Percentiles rank a stretch among this genome's conserved stretches.
Conservation (phyloP, 139 green algal genomes). For the Volvox africanus region DNA sequence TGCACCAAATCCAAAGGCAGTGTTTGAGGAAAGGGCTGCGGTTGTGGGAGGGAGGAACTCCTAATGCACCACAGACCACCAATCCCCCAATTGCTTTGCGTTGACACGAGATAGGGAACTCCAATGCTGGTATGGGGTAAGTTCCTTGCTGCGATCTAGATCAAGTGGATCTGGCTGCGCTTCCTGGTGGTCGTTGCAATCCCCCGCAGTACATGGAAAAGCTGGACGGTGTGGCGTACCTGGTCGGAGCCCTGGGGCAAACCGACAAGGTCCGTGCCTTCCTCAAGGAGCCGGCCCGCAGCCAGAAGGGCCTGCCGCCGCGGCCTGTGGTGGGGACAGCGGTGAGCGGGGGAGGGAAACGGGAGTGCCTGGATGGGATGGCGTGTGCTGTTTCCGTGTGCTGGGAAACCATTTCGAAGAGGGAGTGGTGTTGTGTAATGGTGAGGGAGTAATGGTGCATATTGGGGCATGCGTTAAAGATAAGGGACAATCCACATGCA, state of each 20-base stretch:
- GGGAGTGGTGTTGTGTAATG: no score
- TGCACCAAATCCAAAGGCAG: no score
- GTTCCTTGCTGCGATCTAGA: no score
- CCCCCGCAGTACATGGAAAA: conserved; percentile 70
- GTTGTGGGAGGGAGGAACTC: no score
- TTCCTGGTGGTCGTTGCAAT: no score
- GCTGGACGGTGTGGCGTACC: conserved; percentile 57
- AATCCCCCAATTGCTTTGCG: no score
- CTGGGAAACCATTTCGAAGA: background rate
- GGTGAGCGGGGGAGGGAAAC: conserved; percentile 23
- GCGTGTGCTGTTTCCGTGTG: background rate
- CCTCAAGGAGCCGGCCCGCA: conserved; percentile 51
- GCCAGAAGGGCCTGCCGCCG: conserved; percentile 62
- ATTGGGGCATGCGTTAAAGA: no score
- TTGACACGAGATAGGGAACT: no score
- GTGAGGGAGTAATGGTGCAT: background rate
- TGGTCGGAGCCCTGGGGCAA: conserved; percentile 67
- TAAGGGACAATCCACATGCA: background rate
- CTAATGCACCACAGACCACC: no score
- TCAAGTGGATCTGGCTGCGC: no score
- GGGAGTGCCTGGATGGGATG: background rate
- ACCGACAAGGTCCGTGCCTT: conserved; percentile 63
- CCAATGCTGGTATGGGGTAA: no score
- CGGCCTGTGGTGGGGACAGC: conserved; percentile 72
- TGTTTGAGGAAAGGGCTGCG: no score